phyloP scores from a whole-genome alignment of 148 eudicot species.

The Diospyros lotus region DNA sequence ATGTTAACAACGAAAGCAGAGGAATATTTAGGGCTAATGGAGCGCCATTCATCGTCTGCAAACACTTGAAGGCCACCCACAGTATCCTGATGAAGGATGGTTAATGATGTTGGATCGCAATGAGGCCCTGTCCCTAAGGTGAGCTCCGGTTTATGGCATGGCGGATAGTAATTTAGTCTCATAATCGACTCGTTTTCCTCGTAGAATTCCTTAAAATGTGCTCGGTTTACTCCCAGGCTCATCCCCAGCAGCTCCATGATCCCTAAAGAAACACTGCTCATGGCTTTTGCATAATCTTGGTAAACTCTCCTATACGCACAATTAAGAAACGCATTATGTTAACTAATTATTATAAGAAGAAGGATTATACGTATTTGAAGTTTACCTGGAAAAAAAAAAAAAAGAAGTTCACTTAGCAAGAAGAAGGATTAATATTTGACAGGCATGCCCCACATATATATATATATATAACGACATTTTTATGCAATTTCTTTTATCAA shows the following conservation, averaged over 20 bases:
- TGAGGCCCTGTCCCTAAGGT: neutral
- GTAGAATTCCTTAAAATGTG: neutral
- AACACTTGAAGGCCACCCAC: neutral
- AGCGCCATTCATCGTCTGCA: neutral
- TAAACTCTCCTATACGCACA: neutral
- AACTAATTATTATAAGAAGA: too few species aligned
- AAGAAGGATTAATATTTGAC: too few species aligned
- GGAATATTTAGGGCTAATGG: neutral
- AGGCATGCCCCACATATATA: too few species aligned
- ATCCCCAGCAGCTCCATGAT: neutral
- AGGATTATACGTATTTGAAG: too few species aligned
- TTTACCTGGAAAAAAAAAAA: too few species aligned
- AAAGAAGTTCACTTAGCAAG: too few species aligned
- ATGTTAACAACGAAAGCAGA: neutral
- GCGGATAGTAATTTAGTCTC: neutral
- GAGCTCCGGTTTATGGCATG: neutral
- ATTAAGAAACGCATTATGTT: too few species aligned
- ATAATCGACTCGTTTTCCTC: neutral
- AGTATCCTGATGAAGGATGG: neutral
- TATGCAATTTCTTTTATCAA: too few species aligned
- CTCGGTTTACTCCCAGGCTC: neutral
- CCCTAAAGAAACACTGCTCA: neutral
- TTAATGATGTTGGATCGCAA: neutral
- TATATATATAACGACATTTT: too few species aligned
- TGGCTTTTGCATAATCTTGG: neutral